These are phyloP conservation scores for Scheffersomyces stambukii DNA, from an alignment of 1,139 yeast genomes.

Conservation along the genomic window DNA sequence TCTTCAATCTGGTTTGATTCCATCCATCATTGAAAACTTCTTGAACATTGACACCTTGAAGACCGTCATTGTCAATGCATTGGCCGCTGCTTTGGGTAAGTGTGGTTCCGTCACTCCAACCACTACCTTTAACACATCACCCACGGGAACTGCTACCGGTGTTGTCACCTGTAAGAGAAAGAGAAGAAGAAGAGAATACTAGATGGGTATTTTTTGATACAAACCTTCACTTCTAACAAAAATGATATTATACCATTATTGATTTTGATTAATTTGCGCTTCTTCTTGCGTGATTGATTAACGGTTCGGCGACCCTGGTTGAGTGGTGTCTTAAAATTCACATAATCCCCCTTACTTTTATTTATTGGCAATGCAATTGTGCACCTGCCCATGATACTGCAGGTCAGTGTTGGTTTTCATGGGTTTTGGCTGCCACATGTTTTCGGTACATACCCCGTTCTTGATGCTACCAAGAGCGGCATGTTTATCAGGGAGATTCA, in stretches of 20 bases:
- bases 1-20: slow-evolving; percentile 36
- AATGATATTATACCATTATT: background rate
- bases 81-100: slow-evolving; percentile 43
- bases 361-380: no score
- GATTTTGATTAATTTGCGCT: background rate
- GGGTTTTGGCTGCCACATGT: background rate
- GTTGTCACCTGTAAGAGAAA: slow-evolving; percentile 8
- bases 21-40: slow-evolving; percentile 35
- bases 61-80: slow-evolving; percentile 40
- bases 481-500: no score
- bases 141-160: slow-evolving; percentile 13
- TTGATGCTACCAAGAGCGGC: no score
- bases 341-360: background rate
- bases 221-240: no score
- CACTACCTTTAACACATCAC: slow-evolving; percentile 13
- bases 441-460: background rate
- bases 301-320: background rate
- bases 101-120: slow-evolving; percentile 33
- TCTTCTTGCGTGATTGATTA: background rate
- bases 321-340: background rate
- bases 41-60: slow-evolving; percentile 38
- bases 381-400: slow-evolving; percentile 2
- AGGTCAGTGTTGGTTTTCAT: slow-evolving; percentile 3
- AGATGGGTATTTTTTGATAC: no score
- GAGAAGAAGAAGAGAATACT: slow-evolving; percentile 10